Base-by-base conservation (phyloP, 208 protist species). In the Leptomonas seymouri region DNA sequence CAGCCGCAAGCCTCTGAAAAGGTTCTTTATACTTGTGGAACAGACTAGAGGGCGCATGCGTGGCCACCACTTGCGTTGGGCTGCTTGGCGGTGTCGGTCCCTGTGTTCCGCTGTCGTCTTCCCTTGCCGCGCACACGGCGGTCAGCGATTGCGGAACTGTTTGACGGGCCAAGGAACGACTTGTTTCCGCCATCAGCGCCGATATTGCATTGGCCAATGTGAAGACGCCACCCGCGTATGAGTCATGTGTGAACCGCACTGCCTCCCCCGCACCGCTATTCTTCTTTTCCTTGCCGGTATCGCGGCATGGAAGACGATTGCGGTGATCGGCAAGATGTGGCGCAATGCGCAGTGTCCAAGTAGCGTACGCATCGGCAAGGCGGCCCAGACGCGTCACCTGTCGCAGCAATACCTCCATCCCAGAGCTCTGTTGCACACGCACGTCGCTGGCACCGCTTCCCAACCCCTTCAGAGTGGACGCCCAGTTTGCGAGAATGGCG, bases 181-280 rank as follows among this genome's bases (percentile, higher is more conserved):
- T 41, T 36, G 69, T 65, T 8, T 51, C 39, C 11, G 73, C 66
- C 46, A 78, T 58, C 28, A 69, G 34, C 21, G 60, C 66, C 41
- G 31, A 54, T 0, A 49, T 39, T 5, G 45, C 64, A 18, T 51
- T 72, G 25, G 68, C 31, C 18, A 66, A 20, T 9, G 67, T 68
- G 44, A 78, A 78, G 42, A 66, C 66, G 44, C 73, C 73, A 28
- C 51, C 59, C 11, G 64, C 58, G 50, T 36, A 66, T 21, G 53
- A 4, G 20, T 70, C 53, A 23, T 46, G 64, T 21, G 64, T 16
- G 20, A 55, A 36, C 21, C 12, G 39, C 56, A 21, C 42, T 23
- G 49, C 8, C 7, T 12, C n/a, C 11, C 5, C 5, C n/a, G 36
- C 6, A 3, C 4, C 14, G 18, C 21, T 28, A 20, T 11, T 39